Evolutionary conservation across 2,329 filamentous ascomycete genomes (phyloP), one percentile per base, ranked within the genome.

Genomic region (Gliomastix tumulicola): DNA sequence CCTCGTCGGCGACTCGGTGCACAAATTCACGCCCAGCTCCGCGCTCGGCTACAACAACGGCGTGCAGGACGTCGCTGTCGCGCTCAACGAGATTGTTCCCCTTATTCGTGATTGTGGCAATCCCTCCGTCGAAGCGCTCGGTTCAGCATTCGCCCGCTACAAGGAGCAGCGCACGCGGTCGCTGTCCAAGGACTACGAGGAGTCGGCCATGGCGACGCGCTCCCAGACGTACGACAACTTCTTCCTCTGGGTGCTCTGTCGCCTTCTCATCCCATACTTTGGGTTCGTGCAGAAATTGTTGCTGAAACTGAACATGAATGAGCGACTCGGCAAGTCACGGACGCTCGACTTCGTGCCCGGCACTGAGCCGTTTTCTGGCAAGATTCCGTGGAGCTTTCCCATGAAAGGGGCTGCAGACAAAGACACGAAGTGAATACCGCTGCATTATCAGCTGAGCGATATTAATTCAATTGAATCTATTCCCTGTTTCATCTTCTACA

Each of bases 21-120:
- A 59, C 38, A 56, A 57, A 33, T 49, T 56, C 35, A 54, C 53
- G 2, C 50, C 56, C 0, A 53, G 52, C 32, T 40, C 50, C 4
- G 54, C 50, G 2, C 44, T 48, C 6, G 54, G 54, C 3, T 46
- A 49, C 18, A 57, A 57, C 40, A 49, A 48, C 21, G 55, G 48
- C 5, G 48, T 57, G 9, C 45, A 53, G 27, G 49, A 54, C 17
- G 37, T 49, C 17, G n/a, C n/a, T n/a, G 45, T 45, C 6, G 43
- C 39, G n/a, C 41, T 53, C n/a, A 37, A 38, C 27, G n/a, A n/a
- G n/a, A n/a, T n/a, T n/a, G n/a, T n/a, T n/a, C n/a, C n/a, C n/a
- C n/a, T n/a, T n/a, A n/a, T n/a, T n/a, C n/a, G n/a, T n/a, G n/a
- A n/a, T n/a, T n/a, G n/a, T n/a, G n/a, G n/a, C n/a, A 52, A 51